These are phyloP conservation scores for Kwoniella dejecticola DNA, from an alignment of 768 basidiomycete genomes.

Conservation along the genomic window DNA sequence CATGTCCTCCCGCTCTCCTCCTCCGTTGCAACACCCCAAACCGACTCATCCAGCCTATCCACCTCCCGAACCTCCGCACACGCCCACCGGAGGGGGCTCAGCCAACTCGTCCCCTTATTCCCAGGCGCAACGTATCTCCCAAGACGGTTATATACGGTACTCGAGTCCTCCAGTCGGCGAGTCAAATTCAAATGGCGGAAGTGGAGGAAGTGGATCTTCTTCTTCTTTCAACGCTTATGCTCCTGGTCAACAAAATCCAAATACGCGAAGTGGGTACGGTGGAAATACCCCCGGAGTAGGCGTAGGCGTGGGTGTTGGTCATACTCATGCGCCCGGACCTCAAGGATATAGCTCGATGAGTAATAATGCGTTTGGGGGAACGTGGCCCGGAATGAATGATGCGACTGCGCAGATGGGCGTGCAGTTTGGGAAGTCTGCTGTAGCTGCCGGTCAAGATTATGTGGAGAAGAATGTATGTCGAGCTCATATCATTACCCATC, in stretches of 20 bases:
- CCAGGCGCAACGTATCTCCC: conserved; percentile 49
- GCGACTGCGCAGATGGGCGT: conserved; percentile 94
- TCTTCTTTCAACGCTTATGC: conserved; percentile 35
- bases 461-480: conserved; percentile 83
- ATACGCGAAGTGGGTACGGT: conserved; percentile 20
- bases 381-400: conserved; percentile 74
- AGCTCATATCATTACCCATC: no score
- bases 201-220: conserved; percentile 12
- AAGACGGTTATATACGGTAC: conserved; percentile 49
- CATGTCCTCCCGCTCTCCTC: conserved; percentile 52
- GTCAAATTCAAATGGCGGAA: conserved; percentile 2
- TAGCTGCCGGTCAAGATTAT: conserved; percentile 92
- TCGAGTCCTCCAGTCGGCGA: conserved; percentile 47
- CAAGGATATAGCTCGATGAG: conserved; percentile 28
- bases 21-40: conserved; percentile 54
- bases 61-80: conserved; percentile 53
- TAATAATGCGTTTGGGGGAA: conserved; percentile 32
- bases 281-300: conserved; percentile 19
- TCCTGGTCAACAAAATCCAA: no score
- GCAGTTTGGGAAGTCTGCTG: conserved; percentile 88
- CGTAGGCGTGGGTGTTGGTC: no score
- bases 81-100: conserved; percentile 37
- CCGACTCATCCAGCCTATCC: conserved; percentile 55
- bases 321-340: conserved; percentile 5
- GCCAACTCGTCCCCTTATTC: conserved; percentile 52